phyloP scores from a whole-genome alignment of 2,329 filamentous ascomycete genomes.

The Trichothecium sympodiale region DNA sequence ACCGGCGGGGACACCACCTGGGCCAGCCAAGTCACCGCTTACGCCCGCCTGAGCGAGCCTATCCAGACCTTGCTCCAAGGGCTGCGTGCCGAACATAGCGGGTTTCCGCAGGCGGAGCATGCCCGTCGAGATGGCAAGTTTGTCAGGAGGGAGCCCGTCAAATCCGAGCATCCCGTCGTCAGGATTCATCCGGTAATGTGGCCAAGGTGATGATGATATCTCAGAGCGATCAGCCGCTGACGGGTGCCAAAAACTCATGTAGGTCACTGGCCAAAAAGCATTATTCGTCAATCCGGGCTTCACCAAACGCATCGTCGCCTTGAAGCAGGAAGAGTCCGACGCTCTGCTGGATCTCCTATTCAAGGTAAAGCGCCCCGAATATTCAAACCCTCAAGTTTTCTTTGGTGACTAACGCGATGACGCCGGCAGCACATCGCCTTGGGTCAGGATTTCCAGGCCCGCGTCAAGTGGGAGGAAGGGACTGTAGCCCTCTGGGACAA shows the following conservation, averaged over 20 bases:
- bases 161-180: too few species aligned
- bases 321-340: slow-evolving; percentile 81
- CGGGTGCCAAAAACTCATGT: too few species aligned
- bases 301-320: slow-evolving; percentile 68
- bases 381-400: too few species aligned
- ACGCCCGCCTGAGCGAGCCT: slow-evolving; percentile 44
- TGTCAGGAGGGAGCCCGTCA: too few species aligned
- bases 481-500: slow-evolving; percentile 42
- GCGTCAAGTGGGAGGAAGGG: slow-evolving; percentile 38
- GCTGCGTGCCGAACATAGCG: too few species aligned
- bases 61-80: too few species aligned
- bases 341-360: slow-evolving; percentile 61
- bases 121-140: too few species aligned
- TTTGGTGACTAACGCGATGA: too few species aligned
- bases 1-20: slow-evolving; percentile 66
- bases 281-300: slow-evolving; percentile 78
- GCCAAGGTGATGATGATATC: too few species aligned
- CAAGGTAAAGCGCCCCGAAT: slow-evolving; percentile 15
- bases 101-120: too few species aligned
- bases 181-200: too few species aligned
- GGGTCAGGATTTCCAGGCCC: slow-evolving; percentile 36
- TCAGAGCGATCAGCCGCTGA: too few species aligned
- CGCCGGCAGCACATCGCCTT: slow-evolving; percentile 35
- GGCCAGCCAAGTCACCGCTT: slow-evolving; percentile 62
- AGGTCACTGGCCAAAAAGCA: slow-evolving; percentile 68